These are phyloP conservation scores for Oryza glaberrima DNA, from an alignment of 176 grass and related monocot genomes.

Conservation along the genomic window DNA sequence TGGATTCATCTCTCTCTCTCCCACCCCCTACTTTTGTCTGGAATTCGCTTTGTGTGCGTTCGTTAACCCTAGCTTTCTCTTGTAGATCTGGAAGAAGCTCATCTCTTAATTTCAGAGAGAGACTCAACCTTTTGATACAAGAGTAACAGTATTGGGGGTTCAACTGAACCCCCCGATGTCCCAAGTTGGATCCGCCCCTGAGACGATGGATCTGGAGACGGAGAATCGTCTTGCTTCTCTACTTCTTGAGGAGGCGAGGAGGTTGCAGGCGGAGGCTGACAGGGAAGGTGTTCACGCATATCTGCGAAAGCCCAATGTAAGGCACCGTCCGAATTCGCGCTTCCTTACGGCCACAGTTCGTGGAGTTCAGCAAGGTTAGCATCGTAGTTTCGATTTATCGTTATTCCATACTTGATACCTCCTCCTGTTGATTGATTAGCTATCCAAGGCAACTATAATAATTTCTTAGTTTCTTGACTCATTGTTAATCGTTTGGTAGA, in stretches of 20 bases:
- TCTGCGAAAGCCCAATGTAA: conserved; percentile 62
- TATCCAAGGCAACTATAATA: not conserved
- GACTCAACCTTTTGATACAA: too few species aligned
- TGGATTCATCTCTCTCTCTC: too few species aligned
- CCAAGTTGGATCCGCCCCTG: too few species aligned
- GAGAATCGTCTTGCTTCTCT: conserved; percentile 77
- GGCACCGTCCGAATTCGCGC: conserved; percentile 80
- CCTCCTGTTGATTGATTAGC: not conserved
- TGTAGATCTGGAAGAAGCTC: too few species aligned
- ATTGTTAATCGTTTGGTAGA: not conserved
- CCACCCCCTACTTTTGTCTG: too few species aligned
- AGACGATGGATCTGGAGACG: conserved; percentile 84
- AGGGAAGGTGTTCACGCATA: conserved; percentile 83
- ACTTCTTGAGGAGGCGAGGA: conserved; percentile 78
- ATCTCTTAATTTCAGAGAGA: too few species aligned
- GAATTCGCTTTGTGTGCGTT: too few species aligned
- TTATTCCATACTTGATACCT: not conserved
- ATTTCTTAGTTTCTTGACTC: not conserved
- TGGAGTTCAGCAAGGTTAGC: conserved; percentile 91
- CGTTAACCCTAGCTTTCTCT: too few species aligned
- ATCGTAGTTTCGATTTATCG: not conserved
- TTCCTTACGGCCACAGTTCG: conserved; percentile 93
- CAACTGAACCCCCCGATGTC: too few species aligned
- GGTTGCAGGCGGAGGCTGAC: conserved; percentile 73
- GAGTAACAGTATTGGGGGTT: too few species aligned